These are phyloP conservation scores for Papilionanthe hybrid DNA, from an alignment of 116 monocot species.

Conservation along the genomic window DNA sequence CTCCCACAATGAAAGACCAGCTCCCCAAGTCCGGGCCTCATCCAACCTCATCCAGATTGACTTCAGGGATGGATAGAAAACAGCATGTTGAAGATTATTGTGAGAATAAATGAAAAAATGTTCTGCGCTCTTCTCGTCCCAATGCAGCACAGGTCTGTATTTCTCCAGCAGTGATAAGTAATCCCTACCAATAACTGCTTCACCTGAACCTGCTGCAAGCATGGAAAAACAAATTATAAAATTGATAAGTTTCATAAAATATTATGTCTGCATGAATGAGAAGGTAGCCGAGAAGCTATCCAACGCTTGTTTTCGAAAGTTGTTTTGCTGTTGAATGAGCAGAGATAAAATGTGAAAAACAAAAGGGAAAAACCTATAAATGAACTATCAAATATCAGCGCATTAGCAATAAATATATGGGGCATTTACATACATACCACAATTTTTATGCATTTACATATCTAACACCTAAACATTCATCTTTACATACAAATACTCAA, in stretches of 20 bases:
- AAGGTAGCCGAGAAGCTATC: too few relatives aligned
- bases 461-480: too few relatives aligned
- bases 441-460: too few relatives aligned
- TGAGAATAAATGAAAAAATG: conserved; percentile 70
- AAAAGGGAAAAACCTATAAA: too few relatives aligned
- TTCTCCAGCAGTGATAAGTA: conserved; percentile 65
- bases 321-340: too few relatives aligned
- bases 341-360: too few relatives aligned
- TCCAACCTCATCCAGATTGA: conserved; percentile 68
- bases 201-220: conserved; percentile 41
- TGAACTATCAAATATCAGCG: too few relatives aligned
- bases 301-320: too few relatives aligned
- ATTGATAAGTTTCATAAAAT: background rate
- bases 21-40: conserved; percentile 66
- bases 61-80: conserved; percentile 81
- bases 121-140: conserved; percentile 82
- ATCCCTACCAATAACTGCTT: conserved; percentile 67
- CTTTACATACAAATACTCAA: too few relatives aligned
- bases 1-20: conserved; percentile 85
- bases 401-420: too few relatives aligned
- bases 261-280: too few relatives aligned
- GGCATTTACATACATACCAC: too few relatives aligned
- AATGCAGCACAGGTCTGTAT: conserved; percentile 56
- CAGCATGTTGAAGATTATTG: conserved; percentile 48
- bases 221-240: background rate